Base-by-base conservation (phyloP, 169 alveolate species). In the Plasmodium vinckei region DNA sequence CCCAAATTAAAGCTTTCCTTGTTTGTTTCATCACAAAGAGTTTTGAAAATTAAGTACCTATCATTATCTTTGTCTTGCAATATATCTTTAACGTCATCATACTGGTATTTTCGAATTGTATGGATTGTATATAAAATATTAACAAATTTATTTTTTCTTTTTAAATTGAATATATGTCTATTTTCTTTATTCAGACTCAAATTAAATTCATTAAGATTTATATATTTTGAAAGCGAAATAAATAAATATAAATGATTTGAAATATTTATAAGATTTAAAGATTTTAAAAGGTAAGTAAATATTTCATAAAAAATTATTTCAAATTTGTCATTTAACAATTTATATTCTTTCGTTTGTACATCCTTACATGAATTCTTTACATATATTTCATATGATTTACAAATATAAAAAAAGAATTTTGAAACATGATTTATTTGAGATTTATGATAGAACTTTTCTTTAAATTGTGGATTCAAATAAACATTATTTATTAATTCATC, bases 241-340 rank as follows among this genome's bases (percentile, higher is more conserved):
- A 77, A 77, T 46, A 77, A 49, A 15, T 77, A 56, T 12, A 77
- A 77, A 54, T 57, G 65, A 44, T 77, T 77, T n/a, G 88, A 47
- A 9, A 77, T 7, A 25, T 77, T 63, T 13, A 77, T 23, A 9
- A 15, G 51, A 44, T 64, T 46, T 23, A 77, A 13, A 33, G 49
- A 63, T 21, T 77, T 77, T n/a, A 77, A 63, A 13, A 77, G 47
- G 15, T 49, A 64, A 12, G 88, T 64, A 57, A 77, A 49, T 17
- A 77, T 63, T 47, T 77, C 88, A 44, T 77, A 77, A 64, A 77
- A 77, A 13, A 59, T 61, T 49, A n/a, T 77, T 77, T 19, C 72
- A 5, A 64, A 53, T 5, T 17, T 33, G 6, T n/a, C 5, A 4
- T 47, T 9, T 49, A 71, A 42, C 5, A 47, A 10, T 10, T 39